Evolutionary conservation across 768 basidiomycete genomes (phyloP), one percentile per base, ranked within the genome.

Genomic region (Infundibulicybe gibba): DNA sequence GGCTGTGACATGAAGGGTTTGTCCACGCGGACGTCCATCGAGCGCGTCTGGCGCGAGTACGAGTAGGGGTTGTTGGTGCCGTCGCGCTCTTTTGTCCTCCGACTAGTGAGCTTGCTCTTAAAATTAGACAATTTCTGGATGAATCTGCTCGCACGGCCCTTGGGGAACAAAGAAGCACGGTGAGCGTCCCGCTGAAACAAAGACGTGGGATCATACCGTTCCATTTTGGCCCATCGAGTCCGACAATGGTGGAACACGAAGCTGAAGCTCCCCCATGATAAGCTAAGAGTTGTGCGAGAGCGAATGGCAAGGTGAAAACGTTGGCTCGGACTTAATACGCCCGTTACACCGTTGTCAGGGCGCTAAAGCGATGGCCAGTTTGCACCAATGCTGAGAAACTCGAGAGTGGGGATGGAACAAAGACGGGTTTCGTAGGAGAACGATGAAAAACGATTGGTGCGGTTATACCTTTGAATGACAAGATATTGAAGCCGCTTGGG

Each of bases 1-100:
- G 75, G 72, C 44, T 75, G 73, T 10, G 73, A 74, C 71, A 74
- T 73, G 59, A 68, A 75, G 6, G 72, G 71, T 49, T 75, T 76
- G 31, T 53, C 47, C 10, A 43, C 43, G 43, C 58, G 58, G 31
- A 62, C 49, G 53, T 73, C 69, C 41, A 67, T 52, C 8, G 67
- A 68, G 48, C 56, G 56, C 15, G 65, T 52, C 40, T 61, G 61
- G 21, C 62, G 60, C 49, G 45, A 58, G 54, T 50, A 62, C 47
- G 33, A 8, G 10, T 38, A 47, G 16, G 54, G 58, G 35, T 58
- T 41, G 40, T 59, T 51, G 45, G 59, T n/a, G 15, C 51, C 48
- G 31, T 45, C 43, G 15, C 56, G 51, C 53, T 65, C 60, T 49
- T 54, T 62, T 14, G 58, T 40, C 48, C 57, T 66, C 40, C 56